Percentiles rank a stretch among this genome's conserved stretches.
Conservation (phyloP, 2,329 filamentous ascomycete species). For the Hyphodiscus sp. region DNA sequence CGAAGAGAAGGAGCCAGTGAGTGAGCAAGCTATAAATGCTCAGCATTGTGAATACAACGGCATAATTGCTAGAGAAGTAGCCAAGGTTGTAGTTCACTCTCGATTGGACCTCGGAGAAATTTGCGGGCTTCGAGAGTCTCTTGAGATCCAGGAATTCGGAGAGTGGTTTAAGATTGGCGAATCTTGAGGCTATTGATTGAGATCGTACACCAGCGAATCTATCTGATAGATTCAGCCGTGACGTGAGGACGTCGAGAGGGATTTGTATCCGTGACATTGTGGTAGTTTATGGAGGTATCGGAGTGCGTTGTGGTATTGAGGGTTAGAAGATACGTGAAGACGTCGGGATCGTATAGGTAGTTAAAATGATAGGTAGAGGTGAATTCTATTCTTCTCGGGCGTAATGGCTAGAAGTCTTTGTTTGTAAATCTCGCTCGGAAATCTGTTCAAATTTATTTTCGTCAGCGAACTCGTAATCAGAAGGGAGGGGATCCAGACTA, state of each 20-base stretch:
- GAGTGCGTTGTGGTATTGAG: neutral
- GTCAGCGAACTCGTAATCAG: constrained; percentile 12
- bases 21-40: constrained; percentile 92
- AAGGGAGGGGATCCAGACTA: neutral
- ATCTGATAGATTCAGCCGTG: constrained; percentile 77
- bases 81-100: constrained; percentile 95
- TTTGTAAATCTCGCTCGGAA: constrained; percentile 10
- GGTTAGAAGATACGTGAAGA: neutral
- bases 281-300: constrained; percentile 6
- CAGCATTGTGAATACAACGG: constrained; percentile 87
- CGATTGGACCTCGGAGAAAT: constrained; percentile 84
- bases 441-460: constrained; percentile 22
- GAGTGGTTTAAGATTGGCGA: constrained; percentile 85
- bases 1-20: constrained; percentile 80
- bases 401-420: neutral
- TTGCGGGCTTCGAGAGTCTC: constrained; percentile 87
- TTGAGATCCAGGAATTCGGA: constrained; percentile 95
- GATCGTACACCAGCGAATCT: constrained; percentile 79
- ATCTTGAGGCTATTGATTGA: constrained; percentile 72
- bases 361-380: neutral
- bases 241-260: constrained; percentile 84
- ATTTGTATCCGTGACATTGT: constrained; percentile 86
- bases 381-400: neutral
- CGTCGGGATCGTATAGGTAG: neutral
- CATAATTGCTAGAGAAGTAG: constrained; percentile 98